Percentiles rank a stretch among this genome's conserved stretches.
Conservation (phyloP, 139 green algal species). For the Auxenochlorella pyrenoidosa region DNA sequence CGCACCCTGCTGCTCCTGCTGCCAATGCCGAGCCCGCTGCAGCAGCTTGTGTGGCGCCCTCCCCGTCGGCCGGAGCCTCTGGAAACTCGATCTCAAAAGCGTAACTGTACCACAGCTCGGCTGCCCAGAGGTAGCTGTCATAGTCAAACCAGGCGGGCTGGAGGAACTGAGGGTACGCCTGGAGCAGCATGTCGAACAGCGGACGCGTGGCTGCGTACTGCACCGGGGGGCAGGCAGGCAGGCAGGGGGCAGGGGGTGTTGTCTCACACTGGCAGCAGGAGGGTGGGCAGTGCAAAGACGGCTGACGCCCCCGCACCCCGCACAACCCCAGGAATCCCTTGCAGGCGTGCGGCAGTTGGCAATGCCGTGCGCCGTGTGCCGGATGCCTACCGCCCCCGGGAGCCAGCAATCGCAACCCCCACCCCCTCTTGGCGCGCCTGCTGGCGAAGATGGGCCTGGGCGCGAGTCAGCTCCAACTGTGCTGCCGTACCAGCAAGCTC, state of each 20-base stretch:
- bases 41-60: neutral
- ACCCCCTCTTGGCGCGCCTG: neutral
- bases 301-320: too few species aligned
- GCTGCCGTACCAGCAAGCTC: slow-evolving; percentile 51
- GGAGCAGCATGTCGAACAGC: slow-evolving; percentile 57
- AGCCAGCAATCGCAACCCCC: too few species aligned
- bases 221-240: neutral
- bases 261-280: neutral
- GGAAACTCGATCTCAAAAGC: slow-evolving; percentile 49
- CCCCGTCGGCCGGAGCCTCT: neutral
- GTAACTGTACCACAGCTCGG: slow-evolving; percentile 71
- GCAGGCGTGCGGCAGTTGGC: neutral
- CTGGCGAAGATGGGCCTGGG: slow-evolving; percentile 60
- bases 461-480: slow-evolving; percentile 42
- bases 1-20: neutral
- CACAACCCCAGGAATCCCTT: too few species aligned
- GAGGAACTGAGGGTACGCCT: slow-evolving; percentile 66
- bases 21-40: too few species aligned
- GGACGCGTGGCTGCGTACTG: slow-evolving; percentile 50
- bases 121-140: slow-evolving; percentile 71
- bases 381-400: too few species aligned
- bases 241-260: too few species aligned
- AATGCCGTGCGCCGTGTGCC: neutral
- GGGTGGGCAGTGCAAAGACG: too few species aligned
- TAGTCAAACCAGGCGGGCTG: slow-evolving; percentile 61